Percentiles rank a stretch among this genome's conserved stretches.
Conservation (phyloP, 306 rosid genomes). For the Bauhinia variegata region DNA sequence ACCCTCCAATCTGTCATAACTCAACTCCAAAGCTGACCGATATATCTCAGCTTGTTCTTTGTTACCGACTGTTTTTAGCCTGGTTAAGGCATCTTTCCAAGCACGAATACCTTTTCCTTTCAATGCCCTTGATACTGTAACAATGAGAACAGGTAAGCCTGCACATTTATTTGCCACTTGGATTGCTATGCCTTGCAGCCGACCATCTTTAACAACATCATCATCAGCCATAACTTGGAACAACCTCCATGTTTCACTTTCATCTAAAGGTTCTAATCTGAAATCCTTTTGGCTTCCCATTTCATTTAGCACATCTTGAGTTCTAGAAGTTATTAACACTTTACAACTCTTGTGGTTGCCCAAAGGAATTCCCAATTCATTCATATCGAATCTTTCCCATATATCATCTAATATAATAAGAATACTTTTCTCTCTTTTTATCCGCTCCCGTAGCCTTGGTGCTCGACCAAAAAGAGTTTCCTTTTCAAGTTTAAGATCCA, state of each 20-base stretch:
- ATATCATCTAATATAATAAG: slow-evolving; percentile 25
- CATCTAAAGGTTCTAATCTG: background rate
- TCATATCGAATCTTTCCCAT: background rate
- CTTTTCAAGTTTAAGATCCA: background rate
- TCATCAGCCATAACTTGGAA: background rate
- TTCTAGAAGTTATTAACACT: slow-evolving; percentile 23
- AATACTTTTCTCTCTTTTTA: background rate
- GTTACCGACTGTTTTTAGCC: background rate
- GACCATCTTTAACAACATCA: background rate
- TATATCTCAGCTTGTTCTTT: background rate
- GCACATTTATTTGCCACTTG: background rate
- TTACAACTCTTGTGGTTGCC: slow-evolving; percentile 18
- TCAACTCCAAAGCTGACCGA: slow-evolving; percentile 24
- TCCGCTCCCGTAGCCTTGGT: background rate
- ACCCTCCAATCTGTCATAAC: background rate
- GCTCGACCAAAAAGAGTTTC: background rate
- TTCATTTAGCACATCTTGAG: background rate
- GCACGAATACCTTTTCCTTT: background rate
- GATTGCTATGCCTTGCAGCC: background rate
- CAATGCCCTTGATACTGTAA: background rate
- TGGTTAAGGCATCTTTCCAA: slow-evolving; percentile 21
- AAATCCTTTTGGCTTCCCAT: slow-evolving; percentile 18
- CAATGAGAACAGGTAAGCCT: slow-evolving; percentile 8
- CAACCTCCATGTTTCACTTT: slow-evolving; percentile 16
- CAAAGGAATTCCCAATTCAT: background rate